Percentiles rank a stretch among this genome's conserved stretches.
phyloP scores from a whole-genome alignment of 2,329 filamentous ascomycete genomes.

The Neofusicoccum sp. region DNA sequence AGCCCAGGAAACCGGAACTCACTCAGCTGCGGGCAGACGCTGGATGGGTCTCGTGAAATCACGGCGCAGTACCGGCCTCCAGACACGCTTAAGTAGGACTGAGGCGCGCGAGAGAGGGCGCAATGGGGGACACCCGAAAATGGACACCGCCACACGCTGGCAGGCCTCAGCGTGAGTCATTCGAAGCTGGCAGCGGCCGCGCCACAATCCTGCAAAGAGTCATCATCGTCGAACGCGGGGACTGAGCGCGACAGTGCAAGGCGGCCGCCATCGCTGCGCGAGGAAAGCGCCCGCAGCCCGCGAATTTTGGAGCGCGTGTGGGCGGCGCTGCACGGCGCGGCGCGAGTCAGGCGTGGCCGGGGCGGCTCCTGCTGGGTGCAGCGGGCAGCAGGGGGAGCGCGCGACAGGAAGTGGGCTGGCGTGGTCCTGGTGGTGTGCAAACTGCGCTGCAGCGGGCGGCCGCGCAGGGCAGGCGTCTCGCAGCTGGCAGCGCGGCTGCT shows the following conservation, averaged over 20 bases:
- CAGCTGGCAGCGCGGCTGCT: not conserved
- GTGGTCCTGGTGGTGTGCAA: not conserved
- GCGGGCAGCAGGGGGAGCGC: not conserved
- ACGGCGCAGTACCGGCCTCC: not conserved
- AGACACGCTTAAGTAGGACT: not conserved
- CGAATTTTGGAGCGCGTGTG: not conserved
- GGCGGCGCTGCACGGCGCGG: not conserved
- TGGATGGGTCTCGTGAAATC: too few relatives aligned
- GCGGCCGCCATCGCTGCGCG: not conserved
- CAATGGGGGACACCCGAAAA: not conserved
- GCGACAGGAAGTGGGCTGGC: not conserved
- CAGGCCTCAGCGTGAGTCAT: not conserved
- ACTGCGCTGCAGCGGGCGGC: not conserved
- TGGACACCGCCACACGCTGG: conserved; percentile 5
- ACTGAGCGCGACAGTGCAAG: not conserved
- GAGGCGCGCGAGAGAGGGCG: not conserved
- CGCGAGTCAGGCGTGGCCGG: not conserved
- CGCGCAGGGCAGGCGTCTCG: not conserved
- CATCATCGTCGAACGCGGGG: not conserved
- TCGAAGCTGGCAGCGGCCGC: not conserved
- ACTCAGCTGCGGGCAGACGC: too few relatives aligned
- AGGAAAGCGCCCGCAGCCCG: not conserved
- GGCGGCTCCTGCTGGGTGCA: not conserved
- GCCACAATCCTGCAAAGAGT: not conserved
- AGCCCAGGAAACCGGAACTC: too few relatives aligned